These are phyloP conservation scores for Tylopilus plumbeoviolaceoides DNA, from an alignment of 768 basidiomycete genomes.

Conservation along the genomic window DNA sequence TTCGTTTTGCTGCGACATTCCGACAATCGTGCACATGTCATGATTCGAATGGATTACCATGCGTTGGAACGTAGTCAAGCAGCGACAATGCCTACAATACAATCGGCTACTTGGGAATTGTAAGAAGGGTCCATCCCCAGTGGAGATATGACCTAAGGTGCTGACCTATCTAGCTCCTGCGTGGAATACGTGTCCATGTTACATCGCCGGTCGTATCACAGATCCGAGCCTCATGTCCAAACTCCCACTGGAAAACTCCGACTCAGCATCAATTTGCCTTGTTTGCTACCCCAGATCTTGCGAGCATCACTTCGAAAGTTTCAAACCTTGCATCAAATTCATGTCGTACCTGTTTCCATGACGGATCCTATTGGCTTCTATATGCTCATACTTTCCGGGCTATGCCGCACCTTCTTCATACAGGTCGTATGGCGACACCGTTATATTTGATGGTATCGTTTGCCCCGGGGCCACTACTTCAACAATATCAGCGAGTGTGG, in stretches of 20 bases:
- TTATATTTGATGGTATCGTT: background rate
- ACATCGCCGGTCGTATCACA: background rate
- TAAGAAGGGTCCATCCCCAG: background rate
- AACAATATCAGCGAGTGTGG: background rate
- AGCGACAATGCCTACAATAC: too few species aligned
- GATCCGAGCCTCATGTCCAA: background rate
- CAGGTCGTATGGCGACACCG: background rate
- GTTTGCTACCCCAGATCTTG: background rate
- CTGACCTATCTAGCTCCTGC: background rate
- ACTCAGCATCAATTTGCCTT: background rate
- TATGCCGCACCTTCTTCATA: conserved; percentile 3
- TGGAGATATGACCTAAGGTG: background rate
- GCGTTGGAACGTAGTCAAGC: too few species aligned
- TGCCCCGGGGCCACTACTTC: background rate
- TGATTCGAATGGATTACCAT: too few species aligned
- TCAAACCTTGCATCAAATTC: background rate
- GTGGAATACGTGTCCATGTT: background rate
- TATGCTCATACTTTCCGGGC: conserved; percentile 8
- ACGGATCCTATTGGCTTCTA: background rate
- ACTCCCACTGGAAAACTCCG: background rate
- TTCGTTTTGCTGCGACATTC: too few species aligned
- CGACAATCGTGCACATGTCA: too few species aligned
- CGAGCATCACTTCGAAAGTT: background rate
- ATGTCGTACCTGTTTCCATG: conserved; percentile 5
- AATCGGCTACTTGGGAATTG: too few species aligned